Base-by-base conservation (phyloP, 805 yeast species). In the Yueomyces sinensis region DNA sequence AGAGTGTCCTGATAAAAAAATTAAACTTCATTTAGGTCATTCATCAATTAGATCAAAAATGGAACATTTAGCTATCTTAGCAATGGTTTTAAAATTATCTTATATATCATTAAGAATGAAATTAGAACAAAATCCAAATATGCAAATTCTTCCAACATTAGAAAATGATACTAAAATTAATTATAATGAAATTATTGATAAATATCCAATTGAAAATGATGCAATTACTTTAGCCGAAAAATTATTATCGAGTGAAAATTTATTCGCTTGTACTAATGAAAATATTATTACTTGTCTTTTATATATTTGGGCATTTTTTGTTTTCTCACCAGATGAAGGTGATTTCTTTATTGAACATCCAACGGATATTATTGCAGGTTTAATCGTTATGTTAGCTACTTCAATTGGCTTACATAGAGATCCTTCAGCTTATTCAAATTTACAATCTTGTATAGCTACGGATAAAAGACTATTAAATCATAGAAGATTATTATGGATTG, bases 251-350 rank as follows among this genome's bases (percentile, higher is more conserved):
- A 43, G 49, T 3, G 56, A 54, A 30, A 53, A 55, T 37, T 39
- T 49, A 32, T 47, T 49, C 33, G 49, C 51, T 13, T 49, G 55
- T 29, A 50, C 59, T 0, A 56, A 52, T 23, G 61, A 55, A 42
- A 56, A 49, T 31, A 47, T 45, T 16, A 38, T 50, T 15, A 45
- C 50, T 9, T 56, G 54, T 32, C 37, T 51, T 24, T 40, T 52
- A 30, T 56, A 51, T 31, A 44, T 53, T 22, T 56, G 61, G 61
- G 41, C 56, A 13, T 50, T 47, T 29, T 49, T 48, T 24, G 57
- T 47, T 11, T 47, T 52, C 33, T 49, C 61, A 1, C 59, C 61
- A 1, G 59, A 56, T 32, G 53, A 53, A 38, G 56, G 58, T 17
- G 60, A 56, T 39, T 48, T 50, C 18, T 51, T 54, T 33, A 37